Evolutionary conservation across 768 basidiomycete genomes (phyloP).

Genomic region (Paxillus involutus): DNA sequence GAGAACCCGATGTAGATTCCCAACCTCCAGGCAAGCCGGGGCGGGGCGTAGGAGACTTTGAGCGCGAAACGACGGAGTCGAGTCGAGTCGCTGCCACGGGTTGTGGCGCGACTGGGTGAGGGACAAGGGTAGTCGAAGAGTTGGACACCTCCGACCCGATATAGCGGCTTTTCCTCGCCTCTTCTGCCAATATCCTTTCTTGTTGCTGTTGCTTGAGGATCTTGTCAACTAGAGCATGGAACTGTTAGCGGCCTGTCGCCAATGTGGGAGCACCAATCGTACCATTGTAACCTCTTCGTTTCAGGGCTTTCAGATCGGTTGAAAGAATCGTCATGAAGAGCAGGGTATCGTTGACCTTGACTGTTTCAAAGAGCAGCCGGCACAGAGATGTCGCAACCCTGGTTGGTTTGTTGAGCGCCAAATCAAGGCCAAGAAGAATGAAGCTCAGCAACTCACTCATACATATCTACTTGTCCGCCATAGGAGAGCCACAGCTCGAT

Average conservation of each 20-base stretch:
- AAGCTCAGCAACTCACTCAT: constrained; percentile 65
- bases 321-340: constrained; percentile 93
- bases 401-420: constrained; percentile 3
- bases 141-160: constrained; percentile 17
- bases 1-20: constrained; percentile 16
- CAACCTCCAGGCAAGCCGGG: constrained; percentile 22
- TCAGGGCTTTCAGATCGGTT: constrained; percentile 80
- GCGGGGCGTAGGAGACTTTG: constrained; percentile 20
- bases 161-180: constrained; percentile 30
- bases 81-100: constrained; percentile 4
- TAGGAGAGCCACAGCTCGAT: constrained; percentile 77
- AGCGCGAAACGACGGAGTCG: constrained; percentile 5
- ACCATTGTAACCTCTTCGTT: constrained; percentile 87
- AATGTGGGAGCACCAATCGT: constrained; percentile 9
- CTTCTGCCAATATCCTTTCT: constrained; percentile 57
- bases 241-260: constrained; percentile 9
- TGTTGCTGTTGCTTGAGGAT: constrained; percentile 84
- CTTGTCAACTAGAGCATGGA: constrained; percentile 65
- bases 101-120: constrained; percentile 15
- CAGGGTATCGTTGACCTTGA: constrained; percentile 83
- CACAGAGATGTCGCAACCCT: constrained; percentile 88
- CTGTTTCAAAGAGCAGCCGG: constrained; percentile 71
- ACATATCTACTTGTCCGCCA: constrained; percentile 82
- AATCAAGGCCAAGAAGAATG: not conserved
- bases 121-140: not conserved